Evolutionary conservation across 768 basidiomycete species (phyloP).

Genomic region (Krasilnikovozyma curviuscula): DNA sequence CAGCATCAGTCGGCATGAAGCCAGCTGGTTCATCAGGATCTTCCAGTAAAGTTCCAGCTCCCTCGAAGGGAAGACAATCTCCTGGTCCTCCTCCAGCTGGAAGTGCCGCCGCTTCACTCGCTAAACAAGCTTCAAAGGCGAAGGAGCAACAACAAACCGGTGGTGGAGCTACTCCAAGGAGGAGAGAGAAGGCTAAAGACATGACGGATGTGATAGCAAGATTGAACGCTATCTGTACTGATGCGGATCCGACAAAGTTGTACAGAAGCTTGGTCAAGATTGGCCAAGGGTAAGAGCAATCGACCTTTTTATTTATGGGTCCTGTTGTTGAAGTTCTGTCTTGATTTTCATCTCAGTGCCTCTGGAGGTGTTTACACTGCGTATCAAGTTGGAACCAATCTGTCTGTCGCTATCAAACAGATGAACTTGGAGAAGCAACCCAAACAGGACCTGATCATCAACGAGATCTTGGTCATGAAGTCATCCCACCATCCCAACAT

Average conservation of each 20-base stretch:
- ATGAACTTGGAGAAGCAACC: conserved; percentile 99
- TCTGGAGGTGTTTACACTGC: conserved; percentile 97
- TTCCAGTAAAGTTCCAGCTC: conserved; percentile 24
- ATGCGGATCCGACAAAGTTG: conserved; percentile 84
- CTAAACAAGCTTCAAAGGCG: conserved; percentile 17
- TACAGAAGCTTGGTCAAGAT: conserved; percentile 91
- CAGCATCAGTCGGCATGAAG: conserved; percentile 27
- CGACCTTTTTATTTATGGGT: background rate
- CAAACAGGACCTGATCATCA: conserved; percentile 98
- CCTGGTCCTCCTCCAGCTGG: conserved; percentile 31
- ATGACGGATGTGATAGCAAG: conserved; percentile 76
- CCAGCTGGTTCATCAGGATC: conserved; percentile 36
- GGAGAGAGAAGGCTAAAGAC: conserved; percentile 64
- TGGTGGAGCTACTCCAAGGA: conserved; percentile 59
- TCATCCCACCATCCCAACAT: conserved; percentile 94
- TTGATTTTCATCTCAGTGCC: conserved; percentile 38
- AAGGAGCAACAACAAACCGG: conserved; percentile 20
- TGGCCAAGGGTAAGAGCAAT: conserved; percentile 64
- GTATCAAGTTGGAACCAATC: conserved; percentile 85
- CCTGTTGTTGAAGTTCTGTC: background rate
- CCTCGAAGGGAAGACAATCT: conserved; percentile 6
- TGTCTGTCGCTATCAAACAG: conserved; percentile 95
- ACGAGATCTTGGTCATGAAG: conserved; percentile 98
- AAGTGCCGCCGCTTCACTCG: conserved; percentile 35
- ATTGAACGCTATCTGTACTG: conserved; percentile 83